Evolutionary conservation across 1,139 yeast species (phyloP).

Genomic region (Wickerhamomyces sp.): DNA sequence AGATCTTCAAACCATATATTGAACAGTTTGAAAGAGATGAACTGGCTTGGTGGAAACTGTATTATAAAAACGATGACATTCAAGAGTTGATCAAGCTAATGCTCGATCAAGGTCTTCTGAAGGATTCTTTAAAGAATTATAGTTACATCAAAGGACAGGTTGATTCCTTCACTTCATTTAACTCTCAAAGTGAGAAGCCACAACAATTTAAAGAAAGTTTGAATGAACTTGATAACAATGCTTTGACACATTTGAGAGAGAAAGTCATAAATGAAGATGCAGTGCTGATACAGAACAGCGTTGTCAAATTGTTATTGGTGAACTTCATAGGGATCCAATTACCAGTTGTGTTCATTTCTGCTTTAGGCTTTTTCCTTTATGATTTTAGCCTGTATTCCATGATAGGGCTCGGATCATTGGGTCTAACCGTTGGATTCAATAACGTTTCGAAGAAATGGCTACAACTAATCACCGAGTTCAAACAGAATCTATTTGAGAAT

Average conservation of each 20-base stretch:
- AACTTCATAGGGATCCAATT: slow-evolving; percentile 28
- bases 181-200: not conserved
- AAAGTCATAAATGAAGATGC: slow-evolving; percentile 19
- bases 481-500: slow-evolving; percentile 20
- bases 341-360: slow-evolving; percentile 25
- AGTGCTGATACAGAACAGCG: slow-evolving; percentile 21
- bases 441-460: slow-evolving; percentile 27
- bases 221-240: slow-evolving; percentile 13
- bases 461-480: slow-evolving; percentile 14
- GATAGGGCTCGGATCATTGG: slow-evolving; percentile 28
- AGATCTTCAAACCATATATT: slow-evolving; percentile 25
- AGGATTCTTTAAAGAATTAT: slow-evolving; percentile 22
- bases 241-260: slow-evolving; percentile 16
- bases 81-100: slow-evolving; percentile 18
- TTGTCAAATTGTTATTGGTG: slow-evolving; percentile 21
- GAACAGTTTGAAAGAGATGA: slow-evolving; percentile 19
- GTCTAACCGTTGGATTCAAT: slow-evolving; percentile 27
- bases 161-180: slow-evolving; percentile 21
- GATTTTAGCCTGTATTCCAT: slow-evolving; percentile 27
- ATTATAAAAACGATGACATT: slow-evolving; percentile 22
- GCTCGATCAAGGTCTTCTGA: slow-evolving; percentile 19
- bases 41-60: slow-evolving; percentile 24
- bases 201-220: not conserved
- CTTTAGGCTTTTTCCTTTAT: slow-evolving; percentile 24
- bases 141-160: slow-evolving; percentile 25